Evolutionary conservation across 768 basidiomycete genomes (phyloP).

Genomic region (Suillus ampliporus): DNA sequence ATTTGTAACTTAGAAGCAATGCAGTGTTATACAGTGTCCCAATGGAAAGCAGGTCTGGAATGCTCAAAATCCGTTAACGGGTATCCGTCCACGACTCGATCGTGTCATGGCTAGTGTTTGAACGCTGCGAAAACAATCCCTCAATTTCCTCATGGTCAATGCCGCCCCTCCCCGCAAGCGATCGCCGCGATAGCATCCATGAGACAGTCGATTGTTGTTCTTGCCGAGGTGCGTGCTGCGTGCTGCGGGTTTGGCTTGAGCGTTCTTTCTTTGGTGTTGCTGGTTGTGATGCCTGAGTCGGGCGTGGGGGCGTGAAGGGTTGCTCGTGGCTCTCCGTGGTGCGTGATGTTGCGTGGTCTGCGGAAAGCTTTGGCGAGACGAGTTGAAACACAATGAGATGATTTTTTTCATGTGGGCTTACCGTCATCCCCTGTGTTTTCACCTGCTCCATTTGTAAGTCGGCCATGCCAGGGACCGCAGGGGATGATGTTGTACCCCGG

Average conservation of each 20-base stretch:
- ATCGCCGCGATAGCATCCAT: constrained; percentile 31
- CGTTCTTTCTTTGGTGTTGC: constrained; percentile 33
- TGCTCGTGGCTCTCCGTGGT: constrained; percentile 6
- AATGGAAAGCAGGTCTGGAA: background rate
- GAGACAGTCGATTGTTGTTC: constrained; percentile 30
- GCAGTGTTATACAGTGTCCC: too few species aligned
- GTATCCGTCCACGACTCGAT: constrained; percentile 45
- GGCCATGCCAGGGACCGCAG: background rate
- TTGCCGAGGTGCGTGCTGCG: constrained; percentile 18
- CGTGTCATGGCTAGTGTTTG: constrained; percentile 33
- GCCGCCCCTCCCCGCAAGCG: constrained; percentile 18
- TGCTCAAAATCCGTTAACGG: constrained; percentile 7
- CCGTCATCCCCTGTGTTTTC: background rate
- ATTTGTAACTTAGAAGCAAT: constrained; percentile 2
- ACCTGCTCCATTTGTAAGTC: background rate
- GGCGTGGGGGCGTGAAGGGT: constrained; percentile 29
- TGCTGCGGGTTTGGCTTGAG: constrained; percentile 18
- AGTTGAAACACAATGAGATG: background rate
- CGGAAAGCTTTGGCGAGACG: background rate
- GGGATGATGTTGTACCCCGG: constrained; percentile 11
- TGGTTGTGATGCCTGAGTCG: constrained; percentile 24
- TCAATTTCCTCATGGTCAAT: constrained; percentile 14
- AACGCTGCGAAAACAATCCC: constrained; percentile 13
- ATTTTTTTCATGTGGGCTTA: constrained; percentile 1
- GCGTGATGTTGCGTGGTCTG: background rate